phyloP scores from a whole-genome alignment of 768 basidiomycete genomes.

The Pleurotus cornucopiae region DNA sequence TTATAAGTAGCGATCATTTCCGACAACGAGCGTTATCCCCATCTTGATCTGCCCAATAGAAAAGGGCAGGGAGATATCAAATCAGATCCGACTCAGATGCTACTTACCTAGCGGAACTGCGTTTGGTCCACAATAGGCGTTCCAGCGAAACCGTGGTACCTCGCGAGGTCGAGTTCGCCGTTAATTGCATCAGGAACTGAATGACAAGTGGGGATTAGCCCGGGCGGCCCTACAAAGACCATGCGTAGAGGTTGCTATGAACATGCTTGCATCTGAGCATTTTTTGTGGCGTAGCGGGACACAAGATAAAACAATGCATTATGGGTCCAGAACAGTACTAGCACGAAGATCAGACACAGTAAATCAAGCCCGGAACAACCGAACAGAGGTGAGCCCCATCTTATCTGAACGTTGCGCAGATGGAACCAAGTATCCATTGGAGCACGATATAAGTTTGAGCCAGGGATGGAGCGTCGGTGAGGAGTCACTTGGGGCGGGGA shows the following conservation, averaged over 20 bases:
- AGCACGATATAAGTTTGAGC: constrained; percentile 32
- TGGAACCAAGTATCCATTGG: constrained; percentile 45
- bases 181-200: neutral
- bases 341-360: neutral
- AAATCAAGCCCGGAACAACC: constrained; percentile 17
- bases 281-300: constrained; percentile 2
- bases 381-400: constrained; percentile 38
- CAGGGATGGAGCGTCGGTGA: constrained; percentile 21
- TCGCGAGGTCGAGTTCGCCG: constrained; percentile 1
- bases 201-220: neutral
- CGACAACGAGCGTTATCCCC: constrained; percentile 8
- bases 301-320: neutral
- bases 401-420: constrained; percentile 45
- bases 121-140: neutral
- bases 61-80: constrained; percentile 4
- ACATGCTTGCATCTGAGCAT: constrained; percentile 1
- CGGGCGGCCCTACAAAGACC: neutral
- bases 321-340: constrained; percentile 6
- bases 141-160: neutral
- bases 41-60: constrained; percentile 7
- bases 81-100: constrained; percentile 6
- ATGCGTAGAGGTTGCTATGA: neutral
- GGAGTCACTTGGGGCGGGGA: constrained; percentile 41
- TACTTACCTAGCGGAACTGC: constrained; percentile 1
- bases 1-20: constrained; percentile 9